phyloP scores from a whole-genome alignment of 192 early-diverging fungal species.

The Backusella parvicylindrica region DNA sequence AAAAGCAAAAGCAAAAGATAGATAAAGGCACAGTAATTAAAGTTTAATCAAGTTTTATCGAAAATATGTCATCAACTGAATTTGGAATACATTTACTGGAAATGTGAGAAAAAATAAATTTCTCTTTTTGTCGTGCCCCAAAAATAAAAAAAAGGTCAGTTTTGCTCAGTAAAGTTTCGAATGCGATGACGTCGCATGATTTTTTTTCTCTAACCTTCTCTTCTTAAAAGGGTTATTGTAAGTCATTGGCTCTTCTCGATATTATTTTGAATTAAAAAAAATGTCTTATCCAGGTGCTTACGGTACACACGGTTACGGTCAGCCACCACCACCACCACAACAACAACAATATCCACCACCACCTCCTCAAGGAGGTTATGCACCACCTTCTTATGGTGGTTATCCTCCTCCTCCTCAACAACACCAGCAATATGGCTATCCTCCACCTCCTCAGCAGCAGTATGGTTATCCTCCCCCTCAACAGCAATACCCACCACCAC shows the following conservation, averaged over 20 bases:
- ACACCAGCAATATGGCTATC: not conserved
- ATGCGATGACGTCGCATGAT: not conserved
- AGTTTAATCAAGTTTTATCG: too few species aligned
- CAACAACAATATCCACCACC: not conserved
- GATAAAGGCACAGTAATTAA: too few species aligned
- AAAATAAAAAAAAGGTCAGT: too few species aligned
- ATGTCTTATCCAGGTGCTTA: slow-evolving; percentile 29
- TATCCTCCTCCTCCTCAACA: not conserved
- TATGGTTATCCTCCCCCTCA: not conserved
- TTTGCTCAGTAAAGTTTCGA: too few species aligned
- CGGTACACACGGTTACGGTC: slow-evolving; percentile 25
- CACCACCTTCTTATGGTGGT: not conserved
- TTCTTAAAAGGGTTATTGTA: not conserved
- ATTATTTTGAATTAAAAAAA: not conserved
- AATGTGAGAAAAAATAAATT: too few species aligned
- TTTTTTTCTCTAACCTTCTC: not conserved
- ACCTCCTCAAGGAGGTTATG: not conserved
- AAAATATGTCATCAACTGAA: too few species aligned
- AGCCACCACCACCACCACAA: not conserved
- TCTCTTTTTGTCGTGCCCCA: too few species aligned
- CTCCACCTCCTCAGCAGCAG: not conserved
- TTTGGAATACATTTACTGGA: too few species aligned
- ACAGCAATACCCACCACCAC: not conserved
- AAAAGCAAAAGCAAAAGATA: too few species aligned
- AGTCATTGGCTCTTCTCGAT: not conserved